Evolutionary conservation across 2,329 filamentous ascomycete species (phyloP), one percentile per base, ranked within the genome.

Genomic region (Exophiala alcalophila): DNA sequence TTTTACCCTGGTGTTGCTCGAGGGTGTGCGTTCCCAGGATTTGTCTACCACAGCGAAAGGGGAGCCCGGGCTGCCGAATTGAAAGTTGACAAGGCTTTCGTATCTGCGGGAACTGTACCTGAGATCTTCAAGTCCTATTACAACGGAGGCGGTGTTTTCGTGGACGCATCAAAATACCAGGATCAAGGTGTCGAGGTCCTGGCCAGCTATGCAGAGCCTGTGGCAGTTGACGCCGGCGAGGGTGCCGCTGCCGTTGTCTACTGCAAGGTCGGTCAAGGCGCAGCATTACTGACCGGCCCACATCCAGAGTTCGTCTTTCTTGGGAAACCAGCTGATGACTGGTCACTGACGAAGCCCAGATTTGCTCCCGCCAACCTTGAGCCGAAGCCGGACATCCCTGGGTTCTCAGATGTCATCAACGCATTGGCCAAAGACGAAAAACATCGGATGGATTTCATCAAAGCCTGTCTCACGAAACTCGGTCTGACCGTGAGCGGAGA

Each of bases 101-200:
- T 94, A 47, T 63, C 67, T 0, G 62, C 61, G 28, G 74, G 70
- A 0, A 65, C 68, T 3, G 61, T 84, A 1, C 77, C 82, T 0
- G 74, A 79, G 1, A 69, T 72, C 1, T 86, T 94, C 47, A 71
- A 74, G 39, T 83, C 80, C 10, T 98, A 98, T 61, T 96, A 91
- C 64, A 98, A 98, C 56, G 92, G 92, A 1, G 92, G 92, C 1
- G 90, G 92, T 3, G 81, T 94, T 1, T 98, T 97, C 67, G 86
- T 95, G 1, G 83, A 92, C 65, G 83, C 85, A 1, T 73, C 75
- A 3, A 77, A 74, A 30, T 71, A 79, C 42, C 68, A 71, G 41
- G 73, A 76, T 20, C 68, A 74, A 50, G 84, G 83, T 2, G 79
- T 96, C 0, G 80, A 96, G 63, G 75, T 95, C 5, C 69, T 98